Conservation (phyloP, 352 stramenopile species). For the Phytophthora syringae region DNA sequence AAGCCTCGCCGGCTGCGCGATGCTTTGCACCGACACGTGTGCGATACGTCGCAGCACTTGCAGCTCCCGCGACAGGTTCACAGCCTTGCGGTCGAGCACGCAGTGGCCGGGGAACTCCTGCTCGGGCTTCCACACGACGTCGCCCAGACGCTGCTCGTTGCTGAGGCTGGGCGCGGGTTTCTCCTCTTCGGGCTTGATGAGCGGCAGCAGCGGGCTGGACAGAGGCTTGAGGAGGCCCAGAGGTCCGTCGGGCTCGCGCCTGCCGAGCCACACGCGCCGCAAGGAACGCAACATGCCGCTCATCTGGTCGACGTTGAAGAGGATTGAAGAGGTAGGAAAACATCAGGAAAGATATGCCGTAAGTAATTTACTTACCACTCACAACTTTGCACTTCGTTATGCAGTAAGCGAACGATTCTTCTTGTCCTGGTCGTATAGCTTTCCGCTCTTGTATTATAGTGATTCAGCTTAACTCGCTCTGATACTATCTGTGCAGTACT, state of each 20-base stretch:
- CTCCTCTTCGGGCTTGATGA: conserved; percentile 20
- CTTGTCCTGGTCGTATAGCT: no score
- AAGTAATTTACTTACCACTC: no score
- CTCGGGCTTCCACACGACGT: conserved; percentile 64
- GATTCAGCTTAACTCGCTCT: no score
- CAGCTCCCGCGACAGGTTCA: conserved; percentile 43
- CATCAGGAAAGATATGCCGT: no score
- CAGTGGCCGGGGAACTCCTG: conserved; percentile 61
- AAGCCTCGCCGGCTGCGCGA: conserved; percentile 57
- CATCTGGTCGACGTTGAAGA: conserved; percentile 26
- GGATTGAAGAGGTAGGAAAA: neutral
- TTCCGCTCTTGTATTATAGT: no score
- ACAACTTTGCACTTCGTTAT: no score
- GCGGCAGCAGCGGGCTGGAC: neutral
- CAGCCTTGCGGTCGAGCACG: conserved; percentile 43
- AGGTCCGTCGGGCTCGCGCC: conserved; percentile 2
- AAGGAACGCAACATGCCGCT: conserved; percentile 27
- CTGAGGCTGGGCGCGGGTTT: conserved; percentile 10
- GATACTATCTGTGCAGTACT: no score
- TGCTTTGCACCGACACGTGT: conserved; percentile 43
- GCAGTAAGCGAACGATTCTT: no score
- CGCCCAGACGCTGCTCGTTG: conserved; percentile 47
- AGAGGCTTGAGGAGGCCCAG: conserved; percentile 2
- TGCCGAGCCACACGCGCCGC: conserved; percentile 33
- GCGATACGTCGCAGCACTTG: conserved; percentile 60